phyloP scores from a whole-genome alignment of 345 rosid species.

The Arabidopsis arenosa region DNA sequence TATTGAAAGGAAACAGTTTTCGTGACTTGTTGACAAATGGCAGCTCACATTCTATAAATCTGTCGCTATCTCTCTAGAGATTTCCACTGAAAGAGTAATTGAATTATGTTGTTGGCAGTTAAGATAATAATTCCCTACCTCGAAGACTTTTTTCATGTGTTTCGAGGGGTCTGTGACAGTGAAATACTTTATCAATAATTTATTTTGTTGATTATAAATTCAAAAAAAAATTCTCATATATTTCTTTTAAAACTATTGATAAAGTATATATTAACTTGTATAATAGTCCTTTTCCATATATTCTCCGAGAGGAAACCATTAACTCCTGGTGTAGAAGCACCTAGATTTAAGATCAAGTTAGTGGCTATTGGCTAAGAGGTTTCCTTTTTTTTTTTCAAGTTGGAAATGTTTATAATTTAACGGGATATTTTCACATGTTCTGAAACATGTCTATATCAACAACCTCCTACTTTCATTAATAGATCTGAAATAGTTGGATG shows the following conservation, averaged over 20 bases:
- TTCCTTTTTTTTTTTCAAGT: background rate
- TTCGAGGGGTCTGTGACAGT: constrained; percentile 16
- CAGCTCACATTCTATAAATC: constrained; percentile 17
- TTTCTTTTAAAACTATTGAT: too few relatives aligned
- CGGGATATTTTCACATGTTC: background rate
- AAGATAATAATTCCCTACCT: constrained; percentile 15
- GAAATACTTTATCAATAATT: too few relatives aligned
- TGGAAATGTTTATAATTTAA: background rate
- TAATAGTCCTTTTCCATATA: constrained; percentile 14
- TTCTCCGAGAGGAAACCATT: background rate
- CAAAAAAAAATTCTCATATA: too few relatives aligned
- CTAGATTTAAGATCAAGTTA: background rate
- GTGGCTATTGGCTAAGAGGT: constrained; percentile 4
- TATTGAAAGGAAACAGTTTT: constrained; percentile 11
- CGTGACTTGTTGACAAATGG: constrained; percentile 41
- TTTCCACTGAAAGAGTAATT: constrained; percentile 19
- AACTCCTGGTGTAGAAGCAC: constrained; percentile 1
- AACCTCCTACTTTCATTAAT: background rate
- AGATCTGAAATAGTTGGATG: background rate
- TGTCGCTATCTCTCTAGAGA: constrained; percentile 24
- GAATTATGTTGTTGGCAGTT: constrained; percentile 37
- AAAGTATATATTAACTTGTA: too few relatives aligned
- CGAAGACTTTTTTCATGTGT: constrained; percentile 37
- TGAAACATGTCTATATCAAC: background rate
- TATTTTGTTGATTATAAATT: too few relatives aligned